Conservation (phyloP, 116 monocot species). For the Papilionanthe hybrid region DNA sequence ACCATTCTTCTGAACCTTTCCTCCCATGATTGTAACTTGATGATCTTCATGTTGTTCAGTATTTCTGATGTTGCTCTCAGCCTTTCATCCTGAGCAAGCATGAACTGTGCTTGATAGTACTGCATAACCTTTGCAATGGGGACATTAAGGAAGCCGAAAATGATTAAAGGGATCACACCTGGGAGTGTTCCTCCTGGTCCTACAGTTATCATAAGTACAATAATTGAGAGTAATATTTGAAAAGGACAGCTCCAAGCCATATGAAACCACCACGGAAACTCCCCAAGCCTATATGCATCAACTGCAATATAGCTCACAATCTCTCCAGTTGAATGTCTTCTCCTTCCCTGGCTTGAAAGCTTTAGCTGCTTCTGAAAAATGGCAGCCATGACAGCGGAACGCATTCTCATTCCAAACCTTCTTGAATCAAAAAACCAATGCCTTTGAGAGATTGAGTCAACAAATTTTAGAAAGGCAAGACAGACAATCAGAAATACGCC, state of each 20-base stretch:
- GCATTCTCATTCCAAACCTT: conserved; percentile 69
- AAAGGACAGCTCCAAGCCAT: conserved; percentile 59
- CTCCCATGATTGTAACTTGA: conserved; percentile 86
- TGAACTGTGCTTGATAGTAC: conserved; percentile 50
- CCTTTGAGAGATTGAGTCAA: conserved; percentile 69
- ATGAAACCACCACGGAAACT: conserved; percentile 83
- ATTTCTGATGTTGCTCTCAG: conserved; percentile 57
- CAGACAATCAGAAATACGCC: conserved; percentile 32
- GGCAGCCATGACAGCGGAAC: conserved; percentile 62
- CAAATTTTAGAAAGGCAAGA: conserved; percentile 33
- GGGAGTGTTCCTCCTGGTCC: conserved; percentile 50
- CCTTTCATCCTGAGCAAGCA: conserved; percentile 70
- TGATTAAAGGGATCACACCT: conserved; percentile 46
- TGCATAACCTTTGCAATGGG: conserved; percentile 72
- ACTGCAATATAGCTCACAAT: conserved; percentile 74
- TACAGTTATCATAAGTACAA: conserved; percentile 41
- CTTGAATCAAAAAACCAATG: conserved; percentile 74
- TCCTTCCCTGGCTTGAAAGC: conserved; percentile 42
- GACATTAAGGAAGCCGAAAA: conserved; percentile 49
- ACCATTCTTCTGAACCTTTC: conserved; percentile 42
- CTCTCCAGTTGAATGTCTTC: conserved; percentile 60
- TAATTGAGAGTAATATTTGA: conserved; percentile 45
- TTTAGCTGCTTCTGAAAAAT: conserved; percentile 66
- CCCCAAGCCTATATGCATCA: conserved; percentile 78
- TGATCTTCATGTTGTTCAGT: conserved; percentile 65